These are phyloP conservation scores for Penicillium pancosmium DNA, from an alignment of 495 filamentous ascomycete species.

Conservation along the genomic window DNA sequence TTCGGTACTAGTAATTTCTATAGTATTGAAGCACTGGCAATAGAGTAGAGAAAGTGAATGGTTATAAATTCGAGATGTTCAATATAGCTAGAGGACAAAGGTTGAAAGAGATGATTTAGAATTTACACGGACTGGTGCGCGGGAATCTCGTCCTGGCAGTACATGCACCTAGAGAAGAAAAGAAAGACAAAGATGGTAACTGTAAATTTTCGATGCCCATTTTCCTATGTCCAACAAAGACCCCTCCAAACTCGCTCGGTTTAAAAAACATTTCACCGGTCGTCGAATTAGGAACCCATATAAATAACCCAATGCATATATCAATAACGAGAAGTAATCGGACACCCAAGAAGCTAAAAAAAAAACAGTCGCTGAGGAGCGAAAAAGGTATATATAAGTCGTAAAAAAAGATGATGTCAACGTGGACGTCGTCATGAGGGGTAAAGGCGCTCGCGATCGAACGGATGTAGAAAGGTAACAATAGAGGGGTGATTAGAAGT, in stretches of 20 bases:
- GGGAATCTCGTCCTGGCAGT: conserved; percentile 5
- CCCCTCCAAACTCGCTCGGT: conserved; percentile 17
- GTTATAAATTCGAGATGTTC: neutral
- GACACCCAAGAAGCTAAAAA: conserved; percentile 33
- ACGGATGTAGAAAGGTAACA: conserved; percentile 20
- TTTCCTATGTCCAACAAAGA: conserved; percentile 26
- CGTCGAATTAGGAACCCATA: conserved; percentile 19
- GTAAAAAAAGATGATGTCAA: conserved; percentile 28
- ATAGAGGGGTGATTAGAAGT: conserved; percentile 23
- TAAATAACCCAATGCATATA: conserved; percentile 27
- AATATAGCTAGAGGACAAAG: neutral
- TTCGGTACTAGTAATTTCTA: too few relatives aligned
- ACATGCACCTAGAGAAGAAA: conserved; percentile 6
- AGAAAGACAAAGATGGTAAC: conserved; percentile 6
- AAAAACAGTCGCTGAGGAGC: conserved; percentile 27
- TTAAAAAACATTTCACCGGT: conserved; percentile 15
- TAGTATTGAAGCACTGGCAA: too few relatives aligned
- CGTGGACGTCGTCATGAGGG: conserved; percentile 17
- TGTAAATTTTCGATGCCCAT: conserved; percentile 12
- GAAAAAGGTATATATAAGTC: conserved; percentile 26
- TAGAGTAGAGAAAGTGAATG: too few relatives aligned
- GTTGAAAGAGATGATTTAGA: neutral
- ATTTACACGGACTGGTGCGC: neutral
- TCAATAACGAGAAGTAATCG: conserved; percentile 16
- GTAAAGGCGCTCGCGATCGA: conserved; percentile 21